Base-by-base conservation (phyloP, 495 filamentous ascomycete genomes). In the Stereocaulon alpinum region DNA sequence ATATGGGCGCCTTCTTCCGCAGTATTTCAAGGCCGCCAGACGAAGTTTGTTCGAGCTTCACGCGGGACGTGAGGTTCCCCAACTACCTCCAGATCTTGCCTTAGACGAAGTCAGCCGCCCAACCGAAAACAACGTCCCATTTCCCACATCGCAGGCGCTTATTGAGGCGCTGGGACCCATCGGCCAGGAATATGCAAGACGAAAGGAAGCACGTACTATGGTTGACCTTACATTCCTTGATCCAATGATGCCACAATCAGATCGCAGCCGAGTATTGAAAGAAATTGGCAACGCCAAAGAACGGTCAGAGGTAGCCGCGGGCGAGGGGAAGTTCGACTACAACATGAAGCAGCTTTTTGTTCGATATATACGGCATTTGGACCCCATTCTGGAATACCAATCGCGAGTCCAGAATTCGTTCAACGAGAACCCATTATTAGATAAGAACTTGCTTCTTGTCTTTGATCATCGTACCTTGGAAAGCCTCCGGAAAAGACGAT, bases 401-500 rank as follows among this genome's bases (percentile, higher is more conserved):
- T 45, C 29, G 12, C 59, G 66, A 10, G 40, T 54, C 0, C 20
- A 59, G 6, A 40, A 43, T 24, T 40, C 45, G 10, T 44, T 50
- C 2, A 6, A 9, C 15, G 40, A 15, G 9, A 48, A 45, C 10
- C 17, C 42, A 3, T 24, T 58, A 2, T 48, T 73, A 49, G 64
- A 74, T 34, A 57, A 17, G 29, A 68, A 69, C 20, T 47, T 79
- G 10, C 56, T 61, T 32, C 48, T 67, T 12, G 69, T 79, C 17
- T 79, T 82, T 40, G 62, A 67, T 53, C 11, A 58, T 0, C 58
- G 67, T 12, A 65, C 59, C 12, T 11, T 67, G 32, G 58, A 48
- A 0, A 77, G 72, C 30, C 67, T 86, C 3, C 57, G 42, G 5
- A 37, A 41, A 7, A 70, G 71, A 40, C 73, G 75, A 4, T 81